Percentiles rank a stretch among this genome's conserved stretches.
Conservation (phyloP, 371 early-diverging fungal genomes). For the Basidiobolus meristosporus region DNA sequence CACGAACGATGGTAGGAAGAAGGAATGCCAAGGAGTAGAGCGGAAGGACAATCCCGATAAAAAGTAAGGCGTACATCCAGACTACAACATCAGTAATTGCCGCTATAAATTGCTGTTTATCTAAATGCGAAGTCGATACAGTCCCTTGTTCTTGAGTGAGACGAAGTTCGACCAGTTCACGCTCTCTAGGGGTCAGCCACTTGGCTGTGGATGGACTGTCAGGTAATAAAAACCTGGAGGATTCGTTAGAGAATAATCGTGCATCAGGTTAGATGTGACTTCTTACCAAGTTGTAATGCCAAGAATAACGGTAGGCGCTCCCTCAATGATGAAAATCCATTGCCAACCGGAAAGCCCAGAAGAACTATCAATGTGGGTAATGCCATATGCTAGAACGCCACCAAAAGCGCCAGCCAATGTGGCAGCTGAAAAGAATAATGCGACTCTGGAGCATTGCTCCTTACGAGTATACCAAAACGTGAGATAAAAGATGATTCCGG, state of each 20-base stretch:
- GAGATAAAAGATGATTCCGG: slow-evolving; percentile 49
- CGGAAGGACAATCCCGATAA: slow-evolving; percentile 33
- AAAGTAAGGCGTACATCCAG: slow-evolving; percentile 19
- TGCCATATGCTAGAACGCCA: slow-evolving; percentile 29
- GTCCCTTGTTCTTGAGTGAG: too few relatives aligned
- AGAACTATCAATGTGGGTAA: slow-evolving; percentile 30
- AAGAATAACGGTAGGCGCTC: slow-evolving; percentile 1
- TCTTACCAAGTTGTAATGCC: slow-evolving; percentile 1
- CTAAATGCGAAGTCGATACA: too few relatives aligned
- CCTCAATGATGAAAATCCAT: slow-evolving; percentile 14
- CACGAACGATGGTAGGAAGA: slow-evolving; percentile 28
- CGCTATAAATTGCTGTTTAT: slow-evolving; percentile 20
- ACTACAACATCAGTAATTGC: slow-evolving; percentile 28
- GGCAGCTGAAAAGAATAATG: slow-evolving; percentile 43
- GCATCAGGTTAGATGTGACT: too few relatives aligned
- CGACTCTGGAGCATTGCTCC: slow-evolving; percentile 48
- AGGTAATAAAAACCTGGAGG: too few relatives aligned
- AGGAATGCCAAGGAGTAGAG: slow-evolving; percentile 37
- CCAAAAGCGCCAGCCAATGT: slow-evolving; percentile 55
- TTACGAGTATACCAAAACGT: slow-evolving; percentile 55
- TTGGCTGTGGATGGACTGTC: too few relatives aligned
- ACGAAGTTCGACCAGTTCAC: too few relatives aligned
- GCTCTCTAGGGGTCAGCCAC: too few relatives aligned
- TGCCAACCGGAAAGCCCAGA: slow-evolving; percentile 25
- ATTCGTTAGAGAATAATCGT: too few relatives aligned